phyloP scores from a whole-genome alignment of 495 filamentous ascomycete genomes.

The Lasiosphaeria miniovina region DNA sequence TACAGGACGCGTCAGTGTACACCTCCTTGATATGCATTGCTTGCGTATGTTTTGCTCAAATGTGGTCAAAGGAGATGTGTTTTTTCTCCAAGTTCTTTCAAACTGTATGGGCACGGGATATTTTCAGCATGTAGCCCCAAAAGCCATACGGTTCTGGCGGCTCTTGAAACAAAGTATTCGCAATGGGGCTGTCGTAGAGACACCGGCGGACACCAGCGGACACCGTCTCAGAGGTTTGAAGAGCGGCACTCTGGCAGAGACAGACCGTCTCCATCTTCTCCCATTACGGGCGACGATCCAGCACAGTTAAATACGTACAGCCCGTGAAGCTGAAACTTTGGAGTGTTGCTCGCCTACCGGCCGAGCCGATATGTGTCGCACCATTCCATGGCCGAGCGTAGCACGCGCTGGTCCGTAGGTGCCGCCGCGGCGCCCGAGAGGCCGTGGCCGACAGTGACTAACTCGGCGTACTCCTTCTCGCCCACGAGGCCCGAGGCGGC shows the following conservation, averaged over 20 bases:
- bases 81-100: no score
- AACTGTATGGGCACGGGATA: no score
- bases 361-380: slow-evolving; percentile 24
- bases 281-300: neutral
- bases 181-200: neutral
- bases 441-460: slow-evolving; percentile 21
- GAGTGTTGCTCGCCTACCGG: neutral
- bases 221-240: neutral
- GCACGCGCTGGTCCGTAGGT: slow-evolving; percentile 15
- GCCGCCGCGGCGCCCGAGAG: slow-evolving; percentile 14
- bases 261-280: neutral
- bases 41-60: no score
- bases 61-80: no score
- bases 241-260: neutral
- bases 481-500: slow-evolving; percentile 33
- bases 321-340: neutral
- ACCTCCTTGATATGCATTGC: no score
- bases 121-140: no score
- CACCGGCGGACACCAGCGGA: neutral
- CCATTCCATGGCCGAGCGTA: slow-evolving; percentile 26
- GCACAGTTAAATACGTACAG: neutral
- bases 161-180: neutral
- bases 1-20: neutral
- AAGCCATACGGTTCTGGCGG: no score
- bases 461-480: slow-evolving; percentile 28